Conservation (phyloP, 169 alveolate species). For the Blepharisma undulans region DNA sequence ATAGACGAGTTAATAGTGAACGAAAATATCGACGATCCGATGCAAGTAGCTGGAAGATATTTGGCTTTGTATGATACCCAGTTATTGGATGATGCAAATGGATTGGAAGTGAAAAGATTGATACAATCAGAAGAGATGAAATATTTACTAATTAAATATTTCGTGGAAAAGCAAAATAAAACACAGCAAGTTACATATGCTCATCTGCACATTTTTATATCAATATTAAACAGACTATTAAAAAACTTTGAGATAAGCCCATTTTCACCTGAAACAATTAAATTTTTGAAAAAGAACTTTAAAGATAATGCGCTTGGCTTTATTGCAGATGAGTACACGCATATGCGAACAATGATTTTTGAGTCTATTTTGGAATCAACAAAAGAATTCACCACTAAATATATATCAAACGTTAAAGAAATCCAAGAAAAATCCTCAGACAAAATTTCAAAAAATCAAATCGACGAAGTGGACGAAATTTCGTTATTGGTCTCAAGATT, state of each 20-base stretch:
- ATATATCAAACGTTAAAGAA: not conserved
- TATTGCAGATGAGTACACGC: not conserved
- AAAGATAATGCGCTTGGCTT: not conserved
- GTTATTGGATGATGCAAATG: not conserved
- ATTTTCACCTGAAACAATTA: not conserved
- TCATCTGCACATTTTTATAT: not conserved
- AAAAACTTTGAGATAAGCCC: not conserved
- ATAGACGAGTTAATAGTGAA: not conserved
- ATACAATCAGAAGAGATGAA: not conserved
- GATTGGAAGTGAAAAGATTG: not conserved
- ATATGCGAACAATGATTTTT: not conserved
- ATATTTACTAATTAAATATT: not conserved
- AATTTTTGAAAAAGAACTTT: not conserved
- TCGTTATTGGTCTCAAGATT: not conserved
- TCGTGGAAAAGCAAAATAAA: not conserved
- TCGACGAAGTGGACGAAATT: not conserved
- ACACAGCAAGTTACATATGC: not conserved
- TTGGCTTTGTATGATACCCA: not conserved
- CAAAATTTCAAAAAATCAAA: not conserved
- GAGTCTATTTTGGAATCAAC: not conserved
- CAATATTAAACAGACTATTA: not conserved
- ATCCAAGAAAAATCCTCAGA: not conserved
- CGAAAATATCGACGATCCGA: not conserved
- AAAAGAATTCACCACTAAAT: conserved; percentile 26
- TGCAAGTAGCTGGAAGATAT: not conserved